Evolutionary conservation across 2,329 filamentous ascomycete genomes (phyloP).

Genomic region (Nannizziopsis barbatae): DNA sequence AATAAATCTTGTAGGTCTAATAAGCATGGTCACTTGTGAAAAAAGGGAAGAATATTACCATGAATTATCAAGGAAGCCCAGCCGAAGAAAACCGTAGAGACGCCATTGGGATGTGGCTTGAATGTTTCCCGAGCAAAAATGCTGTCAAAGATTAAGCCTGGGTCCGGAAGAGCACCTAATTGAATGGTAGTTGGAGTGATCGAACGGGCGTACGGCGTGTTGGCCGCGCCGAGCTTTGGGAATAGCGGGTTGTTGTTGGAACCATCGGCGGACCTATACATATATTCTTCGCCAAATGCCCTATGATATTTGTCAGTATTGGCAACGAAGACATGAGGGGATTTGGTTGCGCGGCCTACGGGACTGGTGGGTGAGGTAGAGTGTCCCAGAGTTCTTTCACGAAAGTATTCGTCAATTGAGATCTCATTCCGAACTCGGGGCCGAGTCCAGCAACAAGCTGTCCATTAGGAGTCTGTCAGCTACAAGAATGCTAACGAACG

Average conservation of each 20-base stretch:
- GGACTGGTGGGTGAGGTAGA: slow-evolving; percentile 59
- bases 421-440: slow-evolving; percentile 49
- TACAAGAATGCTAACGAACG: neutral
- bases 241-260: slow-evolving; percentile 18
- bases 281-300: slow-evolving; percentile 24
- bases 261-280: slow-evolving; percentile 26
- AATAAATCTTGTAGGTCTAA: slow-evolving; percentile 32
- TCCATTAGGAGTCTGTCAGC: neutral
- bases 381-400: slow-evolving; percentile 60
- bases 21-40: neutral
- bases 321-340: slow-evolving; percentile 18
- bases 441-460: slow-evolving; percentile 56
- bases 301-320: slow-evolving; percentile 22
- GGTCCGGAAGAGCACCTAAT: slow-evolving; percentile 20
- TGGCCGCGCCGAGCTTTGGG: slow-evolving; percentile 22
- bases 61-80: slow-evolving; percentile 45
- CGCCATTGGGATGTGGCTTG: slow-evolving; percentile 32
- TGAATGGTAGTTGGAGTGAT: slow-evolving; percentile 15
- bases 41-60: slow-evolving; percentile 20
- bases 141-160: slow-evolving; percentile 23
- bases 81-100: slow-evolving; percentile 41
- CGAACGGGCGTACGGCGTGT: slow-evolving; percentile 21
- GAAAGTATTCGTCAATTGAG: slow-evolving; percentile 55
- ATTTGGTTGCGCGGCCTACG: slow-evolving; percentile 38
- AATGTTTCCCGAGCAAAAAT: slow-evolving; percentile 39